phyloP scores from a whole-genome alignment of 1,284 basidiomycete species.

The Trametes sp. region DNA sequence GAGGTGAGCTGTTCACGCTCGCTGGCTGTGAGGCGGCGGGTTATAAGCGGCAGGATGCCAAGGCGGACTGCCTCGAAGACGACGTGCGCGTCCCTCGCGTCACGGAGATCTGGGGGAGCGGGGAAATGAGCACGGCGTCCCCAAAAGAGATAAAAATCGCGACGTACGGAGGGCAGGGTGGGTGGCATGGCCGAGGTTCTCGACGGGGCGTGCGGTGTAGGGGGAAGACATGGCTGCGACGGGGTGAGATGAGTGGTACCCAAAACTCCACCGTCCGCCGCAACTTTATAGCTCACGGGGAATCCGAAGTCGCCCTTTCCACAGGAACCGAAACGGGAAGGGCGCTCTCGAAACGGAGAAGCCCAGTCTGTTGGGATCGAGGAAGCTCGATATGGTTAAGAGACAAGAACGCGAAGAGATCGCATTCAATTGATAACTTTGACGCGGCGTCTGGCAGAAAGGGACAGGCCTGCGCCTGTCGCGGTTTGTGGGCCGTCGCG shows the following conservation, averaged over 20 bases:
- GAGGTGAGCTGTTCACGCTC: constrained; percentile 73
- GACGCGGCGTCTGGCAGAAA: constrained; percentile 29
- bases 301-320: constrained; percentile 35
- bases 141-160: neutral
- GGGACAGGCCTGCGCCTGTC: constrained; percentile 18
- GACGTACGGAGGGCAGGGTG: constrained; percentile 43
- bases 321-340: constrained; percentile 40
- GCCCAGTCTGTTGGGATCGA: constrained; percentile 32
- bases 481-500: constrained; percentile 1
- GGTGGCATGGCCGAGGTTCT: constrained; percentile 35
- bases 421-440: constrained; percentile 33
- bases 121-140: neutral
- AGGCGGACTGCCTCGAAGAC: constrained; percentile 79
- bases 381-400: constrained; percentile 30
- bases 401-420: constrained; percentile 32
- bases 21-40: constrained; percentile 66
- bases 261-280: constrained; percentile 29
- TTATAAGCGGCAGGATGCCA: constrained; percentile 73
- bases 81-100: constrained; percentile 64
- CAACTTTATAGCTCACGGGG: constrained; percentile 39
- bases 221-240: constrained; percentile 30
- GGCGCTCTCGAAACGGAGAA: constrained; percentile 36
- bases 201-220: constrained; percentile 28
- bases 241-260: constrained; percentile 26
- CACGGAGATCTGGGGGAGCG: constrained; percentile 62